Evolutionary conservation across 805 yeast genomes (phyloP).

Genomic region (Hemisphaericaspora nanyangensis): DNA sequence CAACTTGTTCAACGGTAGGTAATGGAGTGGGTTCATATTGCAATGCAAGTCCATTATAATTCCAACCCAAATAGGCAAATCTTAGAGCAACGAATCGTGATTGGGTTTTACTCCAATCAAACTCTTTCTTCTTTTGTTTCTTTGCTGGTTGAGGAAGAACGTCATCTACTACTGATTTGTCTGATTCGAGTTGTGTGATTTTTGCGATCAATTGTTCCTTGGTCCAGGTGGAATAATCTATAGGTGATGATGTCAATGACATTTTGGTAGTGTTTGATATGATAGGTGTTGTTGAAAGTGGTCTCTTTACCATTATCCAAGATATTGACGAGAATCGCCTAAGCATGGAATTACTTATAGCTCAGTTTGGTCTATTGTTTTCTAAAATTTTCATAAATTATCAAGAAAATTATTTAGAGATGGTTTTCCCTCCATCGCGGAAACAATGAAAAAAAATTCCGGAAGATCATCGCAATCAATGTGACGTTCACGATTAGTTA

Average conservation of each 20-base stretch:
- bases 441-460: too few species aligned
- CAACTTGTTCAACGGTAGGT: conserved; percentile 81
- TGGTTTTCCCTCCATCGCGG: background rate
- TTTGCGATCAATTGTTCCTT: conserved; percentile 58
- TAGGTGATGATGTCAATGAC: conserved; percentile 2
- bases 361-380: too few species aligned
- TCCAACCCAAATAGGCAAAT: conserved; percentile 93
- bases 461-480: too few species aligned
- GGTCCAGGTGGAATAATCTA: conserved; percentile 57
- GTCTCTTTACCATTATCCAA: conserved; percentile 6
- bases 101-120: conserved; percentile 62
- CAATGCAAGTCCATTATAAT: conserved; percentile 83
- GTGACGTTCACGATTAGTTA: too few species aligned
- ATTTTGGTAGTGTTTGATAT: background rate
- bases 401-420: too few species aligned
- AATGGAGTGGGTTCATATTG: conserved; percentile 73
- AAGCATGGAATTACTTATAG: conserved; percentile 3
- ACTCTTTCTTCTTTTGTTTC: conserved; percentile 34
- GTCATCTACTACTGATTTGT: background rate
- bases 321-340: background rate
- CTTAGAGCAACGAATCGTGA: conserved; percentile 72
- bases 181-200: conserved; percentile 52
- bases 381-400: too few species aligned
- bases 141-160: background rate
- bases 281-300: conserved; percentile 1